A percentile compares a stretch with the other conserved stretches of the same genome.
Conservation (phyloP, 176 grass and related monocot genomes). For the Alopecurus myosuroides region DNA sequence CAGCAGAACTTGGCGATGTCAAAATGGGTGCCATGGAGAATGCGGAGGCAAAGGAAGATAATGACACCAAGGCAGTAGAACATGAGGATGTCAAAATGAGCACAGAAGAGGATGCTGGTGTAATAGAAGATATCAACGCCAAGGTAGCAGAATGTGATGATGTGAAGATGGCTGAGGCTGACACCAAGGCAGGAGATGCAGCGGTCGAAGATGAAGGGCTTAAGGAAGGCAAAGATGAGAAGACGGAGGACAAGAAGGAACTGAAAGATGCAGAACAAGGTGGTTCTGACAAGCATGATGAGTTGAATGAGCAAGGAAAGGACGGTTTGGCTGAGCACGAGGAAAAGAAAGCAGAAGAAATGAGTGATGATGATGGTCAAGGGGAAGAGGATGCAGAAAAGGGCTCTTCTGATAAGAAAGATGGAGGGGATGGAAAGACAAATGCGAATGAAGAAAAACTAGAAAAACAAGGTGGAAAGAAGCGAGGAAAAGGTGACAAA, state of each 20-base stretch:
- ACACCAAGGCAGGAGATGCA: constrained; percentile 19
- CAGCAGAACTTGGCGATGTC: not conserved
- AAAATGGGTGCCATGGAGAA: constrained; percentile 9
- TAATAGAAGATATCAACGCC: not conserved
- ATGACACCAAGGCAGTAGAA: not conserved
- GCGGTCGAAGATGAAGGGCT: constrained; percentile 7
- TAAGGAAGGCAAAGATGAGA: constrained; percentile 24
- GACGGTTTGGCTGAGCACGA: not conserved
- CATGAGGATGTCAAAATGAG: not conserved
- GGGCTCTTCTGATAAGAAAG: constrained; percentile 22
- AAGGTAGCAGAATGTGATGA: not conserved
- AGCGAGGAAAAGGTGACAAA: constrained; percentile 18
- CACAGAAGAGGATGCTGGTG: not conserved
- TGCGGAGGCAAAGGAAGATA: constrained; percentile 19
- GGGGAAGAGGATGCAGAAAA: constrained; percentile 31
- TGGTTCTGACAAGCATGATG: constrained; percentile 18
- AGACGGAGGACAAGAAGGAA: not conserved
- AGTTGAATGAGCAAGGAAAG: constrained; percentile 26
- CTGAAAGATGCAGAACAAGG: not conserved
- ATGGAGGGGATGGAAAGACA: not conserved
- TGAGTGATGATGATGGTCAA: constrained; percentile 9
- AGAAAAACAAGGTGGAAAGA: not conserved
- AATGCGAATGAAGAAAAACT: not conserved
- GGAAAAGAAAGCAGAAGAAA: constrained; percentile 25
- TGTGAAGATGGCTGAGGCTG: not conserved